A percentile compares a stretch with the other conserved stretches of the same genome.
Evolutionary conservation across 805 yeast species (phyloP).

Genomic region (Nakazawaea pomicola): DNA sequence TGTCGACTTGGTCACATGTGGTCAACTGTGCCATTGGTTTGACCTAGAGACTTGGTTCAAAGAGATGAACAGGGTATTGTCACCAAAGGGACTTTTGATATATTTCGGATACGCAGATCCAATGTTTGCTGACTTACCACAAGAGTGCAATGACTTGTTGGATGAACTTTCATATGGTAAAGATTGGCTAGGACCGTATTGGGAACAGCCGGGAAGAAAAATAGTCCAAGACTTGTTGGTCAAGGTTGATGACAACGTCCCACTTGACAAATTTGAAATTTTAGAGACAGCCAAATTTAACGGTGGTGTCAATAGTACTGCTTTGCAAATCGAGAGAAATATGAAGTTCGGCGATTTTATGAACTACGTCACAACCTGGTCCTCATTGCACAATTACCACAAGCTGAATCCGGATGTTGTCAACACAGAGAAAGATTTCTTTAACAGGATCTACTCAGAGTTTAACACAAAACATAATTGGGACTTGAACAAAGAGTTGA

Average conservation of each 20-base stretch:
- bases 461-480: slow-evolving; percentile 41
- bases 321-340: slow-evolving; percentile 29
- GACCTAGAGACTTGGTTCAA: slow-evolving; percentile 21
- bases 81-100: slow-evolving; percentile 47
- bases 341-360: slow-evolving; percentile 41
- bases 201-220: slow-evolving; percentile 83
- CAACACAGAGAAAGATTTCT: slow-evolving; percentile 25
- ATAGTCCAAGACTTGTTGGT: slow-evolving; percentile 40
- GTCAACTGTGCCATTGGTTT: slow-evolving; percentile 88
- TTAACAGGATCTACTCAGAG: slow-evolving; percentile 28
- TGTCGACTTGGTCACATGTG: slow-evolving; percentile 68
- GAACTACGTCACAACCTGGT: slow-evolving; percentile 62
- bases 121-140: slow-evolving; percentile 41
- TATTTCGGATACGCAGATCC: slow-evolving; percentile 82
- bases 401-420: slow-evolving; percentile 27
- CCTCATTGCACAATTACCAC: slow-evolving; percentile 59
- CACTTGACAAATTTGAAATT: slow-evolving; percentile 37
- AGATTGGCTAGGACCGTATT: slow-evolving; percentile 54
- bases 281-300: slow-evolving; percentile 17
- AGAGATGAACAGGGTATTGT: slow-evolving; percentile 31
- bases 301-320: slow-evolving; percentile 17
- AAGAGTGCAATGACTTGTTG: slow-evolving; percentile 49
- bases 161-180: slow-evolving; percentile 37
- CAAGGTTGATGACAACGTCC: slow-evolving; percentile 36
- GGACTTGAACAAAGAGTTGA: slow-evolving; percentile 34